phyloP scores from a whole-genome alignment of 1,284 basidiomycete genomes.

The Cryptococcus sp. region DNA sequence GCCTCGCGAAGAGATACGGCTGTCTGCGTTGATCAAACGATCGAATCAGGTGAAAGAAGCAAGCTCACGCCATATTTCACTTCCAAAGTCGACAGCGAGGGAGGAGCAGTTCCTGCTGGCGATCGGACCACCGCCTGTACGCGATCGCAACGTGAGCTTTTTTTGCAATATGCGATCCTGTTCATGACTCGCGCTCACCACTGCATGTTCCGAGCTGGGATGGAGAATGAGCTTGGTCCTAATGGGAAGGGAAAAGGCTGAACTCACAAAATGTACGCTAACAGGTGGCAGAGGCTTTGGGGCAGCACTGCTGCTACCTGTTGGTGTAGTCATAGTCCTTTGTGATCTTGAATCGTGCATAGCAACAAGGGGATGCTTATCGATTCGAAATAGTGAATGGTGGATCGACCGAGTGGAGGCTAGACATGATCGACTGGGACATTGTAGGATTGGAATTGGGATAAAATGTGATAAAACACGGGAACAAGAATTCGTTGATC shows the following conservation, averaged over 20 bases:
- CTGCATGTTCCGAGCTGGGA: constrained; percentile 52
- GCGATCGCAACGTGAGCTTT: constrained; percentile 1
- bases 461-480: constrained; percentile 7
- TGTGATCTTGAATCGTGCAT: not conserved
- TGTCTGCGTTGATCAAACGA: not conserved
- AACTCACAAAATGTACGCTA: constrained; percentile 44
- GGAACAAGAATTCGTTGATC: too few relatives aligned
- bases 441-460: not conserved
- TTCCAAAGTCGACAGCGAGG: constrained; percentile 52
- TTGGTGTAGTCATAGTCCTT: not conserved
- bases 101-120: constrained; percentile 51
- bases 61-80: constrained; percentile 51
- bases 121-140: constrained; percentile 51
- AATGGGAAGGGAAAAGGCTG: not conserved
- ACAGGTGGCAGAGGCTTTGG: constrained; percentile 36
- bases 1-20: not conserved
- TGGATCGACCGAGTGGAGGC: constrained; percentile 1
- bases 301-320: not conserved
- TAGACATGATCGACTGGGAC: not conserved
- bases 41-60: not conserved
- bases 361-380: not conserved
- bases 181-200: constrained; percentile 28
- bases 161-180: too few relatives aligned
- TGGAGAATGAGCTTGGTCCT: not conserved
- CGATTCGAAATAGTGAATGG: not conserved